Evolutionary conservation across 169 alveolate genomes (phyloP).

Genomic region (Cryptosporidium andersoni): DNA sequence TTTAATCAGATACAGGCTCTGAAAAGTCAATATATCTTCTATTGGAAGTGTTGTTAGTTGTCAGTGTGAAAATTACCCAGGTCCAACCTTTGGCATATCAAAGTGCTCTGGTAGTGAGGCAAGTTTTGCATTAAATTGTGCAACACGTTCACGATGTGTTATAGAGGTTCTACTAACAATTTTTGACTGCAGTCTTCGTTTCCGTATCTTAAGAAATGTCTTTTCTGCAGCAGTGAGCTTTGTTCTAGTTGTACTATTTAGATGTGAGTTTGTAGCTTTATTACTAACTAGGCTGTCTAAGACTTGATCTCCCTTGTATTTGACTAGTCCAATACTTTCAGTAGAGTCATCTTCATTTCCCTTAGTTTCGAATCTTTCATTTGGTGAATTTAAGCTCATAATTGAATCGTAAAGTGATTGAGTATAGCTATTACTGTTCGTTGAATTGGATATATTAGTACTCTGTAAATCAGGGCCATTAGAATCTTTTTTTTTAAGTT

Average conservation of each 20-base stretch:
- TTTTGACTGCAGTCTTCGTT: conserved; percentile 79
- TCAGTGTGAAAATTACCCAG: conserved; percentile 76
- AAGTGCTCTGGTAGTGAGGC: conserved; percentile 87
- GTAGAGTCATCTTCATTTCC: neutral
- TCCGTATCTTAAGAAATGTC: conserved; percentile 81
- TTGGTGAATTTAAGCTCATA: too few relatives aligned
- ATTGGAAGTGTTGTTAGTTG: neutral
- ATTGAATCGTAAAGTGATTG: too few relatives aligned
- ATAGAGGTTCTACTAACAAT: conserved; percentile 79
- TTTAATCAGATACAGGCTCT: too few relatives aligned
- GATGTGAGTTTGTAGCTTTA: neutral
- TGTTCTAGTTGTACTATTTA: neutral
- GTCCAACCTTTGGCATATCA: conserved; percentile 91
- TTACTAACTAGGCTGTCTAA: neutral
- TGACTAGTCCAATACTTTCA: neutral
- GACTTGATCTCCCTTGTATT: too few relatives aligned
- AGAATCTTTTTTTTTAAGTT: neutral
- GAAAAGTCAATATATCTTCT: too few relatives aligned
- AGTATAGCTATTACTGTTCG: neutral
- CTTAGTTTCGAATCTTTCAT: too few relatives aligned
- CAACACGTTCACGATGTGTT: conserved; percentile 86
- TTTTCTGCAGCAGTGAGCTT: conserved; percentile 75
- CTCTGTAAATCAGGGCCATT: neutral
- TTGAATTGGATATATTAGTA: neutral
- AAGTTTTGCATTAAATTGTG: conserved; percentile 84